phyloP scores from a whole-genome alignment of 2,329 filamentous ascomycete species.

The Beauveria asiatica region DNA sequence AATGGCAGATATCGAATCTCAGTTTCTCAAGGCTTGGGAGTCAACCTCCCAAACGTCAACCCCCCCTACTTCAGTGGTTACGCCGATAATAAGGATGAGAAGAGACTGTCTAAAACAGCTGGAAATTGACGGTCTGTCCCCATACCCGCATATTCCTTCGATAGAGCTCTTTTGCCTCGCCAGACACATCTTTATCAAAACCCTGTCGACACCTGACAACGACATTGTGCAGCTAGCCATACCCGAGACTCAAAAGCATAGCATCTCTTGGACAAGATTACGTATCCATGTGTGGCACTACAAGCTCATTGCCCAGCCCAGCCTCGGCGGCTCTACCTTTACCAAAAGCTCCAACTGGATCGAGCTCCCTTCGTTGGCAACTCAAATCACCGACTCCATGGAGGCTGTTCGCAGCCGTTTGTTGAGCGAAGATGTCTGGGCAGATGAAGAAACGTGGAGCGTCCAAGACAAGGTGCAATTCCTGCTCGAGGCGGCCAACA shows the following conservation, averaged over 20 bases:
- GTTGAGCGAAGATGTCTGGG: slow-evolving; percentile 29
- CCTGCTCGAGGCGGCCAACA: slow-evolving; percentile 71
- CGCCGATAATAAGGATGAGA: slow-evolving; percentile 33
- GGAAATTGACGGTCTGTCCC: slow-evolving; percentile 74
- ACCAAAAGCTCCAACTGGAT: slow-evolving; percentile 50
- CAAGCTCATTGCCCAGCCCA: slow-evolving; percentile 50
- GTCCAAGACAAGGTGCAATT: slow-evolving; percentile 56
- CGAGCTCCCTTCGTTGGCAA: slow-evolving; percentile 48
- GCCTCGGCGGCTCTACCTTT: slow-evolving; percentile 46
- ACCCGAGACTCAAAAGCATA: slow-evolving; percentile 29
- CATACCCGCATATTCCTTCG: slow-evolving; percentile 75
- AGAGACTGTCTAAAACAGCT: slow-evolving; percentile 58
- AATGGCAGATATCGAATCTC: slow-evolving; percentile 22
- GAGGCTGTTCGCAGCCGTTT: slow-evolving; percentile 32
- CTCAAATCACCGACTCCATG: slow-evolving; percentile 36
- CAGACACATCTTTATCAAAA: slow-evolving; percentile 34
- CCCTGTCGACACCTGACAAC: slow-evolving; percentile 15
- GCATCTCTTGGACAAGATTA: slow-evolving; percentile 54
- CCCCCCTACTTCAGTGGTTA: neutral
- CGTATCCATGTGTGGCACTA: slow-evolving; percentile 65
- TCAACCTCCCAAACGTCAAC: neutral
- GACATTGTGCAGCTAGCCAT: slow-evolving; percentile 19
- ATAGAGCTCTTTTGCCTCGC: slow-evolving; percentile 79
- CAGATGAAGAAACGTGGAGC: slow-evolving; percentile 28
- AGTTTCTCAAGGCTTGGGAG: slow-evolving; percentile 33